Percentiles rank a stretch among this genome's conserved stretches.
These are phyloP conservation scores for Candida ponderosae DNA, from an alignment of 805 yeast genomes.

Conservation along the genomic window DNA sequence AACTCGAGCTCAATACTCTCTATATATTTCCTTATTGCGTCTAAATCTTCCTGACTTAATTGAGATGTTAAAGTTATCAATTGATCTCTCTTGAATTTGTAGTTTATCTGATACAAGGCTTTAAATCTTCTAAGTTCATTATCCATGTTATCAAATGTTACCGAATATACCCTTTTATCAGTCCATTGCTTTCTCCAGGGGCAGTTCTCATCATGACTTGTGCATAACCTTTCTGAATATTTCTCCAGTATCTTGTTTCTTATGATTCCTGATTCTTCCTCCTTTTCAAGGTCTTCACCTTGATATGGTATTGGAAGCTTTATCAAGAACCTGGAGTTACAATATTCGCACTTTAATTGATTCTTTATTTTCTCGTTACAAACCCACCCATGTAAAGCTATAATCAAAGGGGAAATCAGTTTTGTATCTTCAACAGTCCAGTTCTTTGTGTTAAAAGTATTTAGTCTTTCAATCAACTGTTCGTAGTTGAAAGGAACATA, in stretches of 20 bases:
- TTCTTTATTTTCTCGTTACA: not conserved
- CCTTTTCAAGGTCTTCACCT: not conserved
- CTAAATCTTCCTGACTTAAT: slow-evolving; percentile 1
- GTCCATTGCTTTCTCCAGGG: slow-evolving; percentile 15
- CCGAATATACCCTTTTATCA: slow-evolving; percentile 11
- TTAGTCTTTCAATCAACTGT: slow-evolving; percentile 30
- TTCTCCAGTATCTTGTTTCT: slow-evolving; percentile 1
- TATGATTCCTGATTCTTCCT: not conserved
- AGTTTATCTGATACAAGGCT: slow-evolving; percentile 4
- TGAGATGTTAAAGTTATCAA: slow-evolving; percentile 2
- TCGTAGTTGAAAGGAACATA: slow-evolving; percentile 32
- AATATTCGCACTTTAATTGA: not conserved
- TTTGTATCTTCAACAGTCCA: slow-evolving; percentile 32
- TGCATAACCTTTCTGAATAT: slow-evolving; percentile 6
- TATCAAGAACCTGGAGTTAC: not conserved
- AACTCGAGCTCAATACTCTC: slow-evolving; percentile 5
- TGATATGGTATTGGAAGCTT: not conserved
- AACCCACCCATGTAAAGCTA: slow-evolving; percentile 26
- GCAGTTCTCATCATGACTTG: slow-evolving; percentile 13
- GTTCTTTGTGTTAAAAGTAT: slow-evolving; percentile 35
- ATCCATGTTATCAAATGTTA: slow-evolving; percentile 5
- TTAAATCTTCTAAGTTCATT: slow-evolving; percentile 4
- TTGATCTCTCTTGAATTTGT: not conserved
- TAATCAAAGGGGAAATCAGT: slow-evolving; percentile 35
- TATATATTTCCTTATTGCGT: slow-evolving; percentile 4